Evolutionary conservation across 352 stramenopile genomes (phyloP), one percentile per base, ranked within the genome.

Genomic region (Phytophthora sp.): DNA sequence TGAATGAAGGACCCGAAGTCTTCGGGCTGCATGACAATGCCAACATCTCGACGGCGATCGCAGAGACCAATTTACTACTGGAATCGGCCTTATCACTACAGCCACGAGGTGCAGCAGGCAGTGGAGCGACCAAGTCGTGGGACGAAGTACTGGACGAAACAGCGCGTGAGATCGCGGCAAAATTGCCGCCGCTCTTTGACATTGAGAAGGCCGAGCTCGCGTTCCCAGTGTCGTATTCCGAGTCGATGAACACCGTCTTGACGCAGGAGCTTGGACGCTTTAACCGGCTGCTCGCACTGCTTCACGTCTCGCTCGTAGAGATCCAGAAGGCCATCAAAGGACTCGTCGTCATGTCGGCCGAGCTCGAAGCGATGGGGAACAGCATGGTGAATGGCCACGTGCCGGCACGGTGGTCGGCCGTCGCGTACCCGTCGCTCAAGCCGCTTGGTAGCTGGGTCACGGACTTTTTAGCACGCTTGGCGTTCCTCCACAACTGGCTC

Each of bases 361-460:
- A 98, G 72, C 76, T 98, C 0, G 93, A 98, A 64, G 84, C 88
- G 20, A 98, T 98, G 91, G 93, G 91, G 53, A 97, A 97, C 58
- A 89, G 87, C 39, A 97, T 98, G 88, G 90, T 97, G 21, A 95
- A 96, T 29, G 92, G 92, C 7, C 88, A 96, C 52, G 93, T 98
- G 24, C 93, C 93, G 2, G 50, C 69, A 2, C 74, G 94, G 11
- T 98, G 93, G 93, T 82, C 77, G 16, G 63, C 75, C 6, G 83
- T 91, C 13, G 90, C 91, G 16, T 98, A 98, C 58, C 93, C 93
- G 60, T 97, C 90, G 27, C 76, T 98, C 3, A 98, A 98, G 66
- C 93, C 93, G 1, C 74, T 98, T 4, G 93, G 93, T 6, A 90
- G 86, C 42, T 98, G 93, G 93, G 88, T 98, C n/a, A 91, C 80